Evolutionary conservation across 768 basidiomycete genomes (phyloP), one percentile per base, ranked within the genome.

Genomic region (Boletus sensibilis): DNA sequence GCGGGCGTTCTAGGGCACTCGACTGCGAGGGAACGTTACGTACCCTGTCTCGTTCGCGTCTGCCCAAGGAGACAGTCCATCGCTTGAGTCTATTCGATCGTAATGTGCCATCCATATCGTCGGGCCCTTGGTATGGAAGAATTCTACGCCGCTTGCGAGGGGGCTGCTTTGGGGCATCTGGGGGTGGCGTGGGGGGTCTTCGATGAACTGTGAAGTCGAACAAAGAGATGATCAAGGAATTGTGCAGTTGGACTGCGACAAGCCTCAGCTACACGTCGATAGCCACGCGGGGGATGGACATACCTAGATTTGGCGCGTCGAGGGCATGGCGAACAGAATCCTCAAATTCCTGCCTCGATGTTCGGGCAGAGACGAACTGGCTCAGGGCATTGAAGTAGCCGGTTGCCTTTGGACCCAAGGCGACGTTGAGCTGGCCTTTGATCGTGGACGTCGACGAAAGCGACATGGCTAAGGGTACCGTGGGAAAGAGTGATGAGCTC

Each of bases 211-310:
- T 88, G 23, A 87, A 87, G 70, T 90, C 90, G 59, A 92, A 90
- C 16, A 93, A 72, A 2, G 90, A 90, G 31, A 92, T 91, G 35
- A 93, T 85, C 33, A 93, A 78, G 12, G 90, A 85, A 70, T 93
- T 93, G 67, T 93, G 91, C 2, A 92, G 74, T 70, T 90, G 89
- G 29, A 91, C 87, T 87, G 58, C n/a, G 41, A 11, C 54, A 33
- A 56, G 27, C 25, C 54, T 67, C 23, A 65, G 64, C 29, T 13
- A n/a, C 18, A 12, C 12, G 40, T 31, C 16, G 37, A 44, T 20
- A 20, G 25, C 8, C 27, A 16, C 20, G 50, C 27, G 45, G 42
- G 21, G 20, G 45, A 29, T 10, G n/a, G 39, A 69, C 66, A 20
- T 35, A 78, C 79, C 73, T 23, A 89, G 77, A 50, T 78, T 79